These are phyloP conservation scores for Epichloe elymi DNA, from an alignment of 2,329 filamentous ascomycete species.

Conservation along the genomic window DNA sequence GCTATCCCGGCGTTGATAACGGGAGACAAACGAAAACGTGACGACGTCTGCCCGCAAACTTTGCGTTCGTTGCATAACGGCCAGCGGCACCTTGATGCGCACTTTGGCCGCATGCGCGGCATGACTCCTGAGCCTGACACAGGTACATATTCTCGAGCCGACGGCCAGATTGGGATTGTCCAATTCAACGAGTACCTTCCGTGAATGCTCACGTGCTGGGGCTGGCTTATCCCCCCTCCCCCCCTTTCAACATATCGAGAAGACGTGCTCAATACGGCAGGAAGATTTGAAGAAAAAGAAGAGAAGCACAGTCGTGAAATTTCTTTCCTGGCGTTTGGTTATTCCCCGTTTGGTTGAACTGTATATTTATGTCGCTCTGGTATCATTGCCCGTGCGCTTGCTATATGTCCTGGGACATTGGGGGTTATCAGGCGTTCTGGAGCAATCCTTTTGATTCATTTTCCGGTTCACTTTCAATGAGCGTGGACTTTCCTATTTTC, in stretches of 20 bases:
- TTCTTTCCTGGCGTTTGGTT: not conserved
- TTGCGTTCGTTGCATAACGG: conserved; percentile 23
- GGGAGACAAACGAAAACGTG: conserved; percentile 26
- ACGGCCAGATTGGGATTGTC: conserved; percentile 19
- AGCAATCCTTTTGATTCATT: not conserved
- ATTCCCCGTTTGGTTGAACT: not conserved
- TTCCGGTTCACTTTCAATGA: too few relatives aligned
- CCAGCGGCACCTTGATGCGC: conserved; percentile 22
- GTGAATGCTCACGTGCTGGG: not conserved
- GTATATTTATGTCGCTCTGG: not conserved
- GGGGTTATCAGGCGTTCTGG: not conserved
- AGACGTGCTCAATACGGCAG: too few relatives aligned
- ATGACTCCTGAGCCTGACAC: conserved; percentile 16
- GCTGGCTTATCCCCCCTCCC: not conserved
- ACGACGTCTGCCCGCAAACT: conserved; percentile 20
- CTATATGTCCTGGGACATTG: not conserved
- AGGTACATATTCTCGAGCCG: conserved; percentile 22
- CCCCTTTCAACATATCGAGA: not conserved
- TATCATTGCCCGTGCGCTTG: not conserved
- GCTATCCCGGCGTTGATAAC: conserved; percentile 12
- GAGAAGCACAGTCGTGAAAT: not conserved
- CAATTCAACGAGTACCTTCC: conserved; percentile 18
- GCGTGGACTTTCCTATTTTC: not conserved
- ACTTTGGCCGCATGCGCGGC: conserved; percentile 15
- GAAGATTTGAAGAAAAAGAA: not conserved